Conservation (phyloP, 768 basidiomycete genomes). For the Chiua virens region DNA sequence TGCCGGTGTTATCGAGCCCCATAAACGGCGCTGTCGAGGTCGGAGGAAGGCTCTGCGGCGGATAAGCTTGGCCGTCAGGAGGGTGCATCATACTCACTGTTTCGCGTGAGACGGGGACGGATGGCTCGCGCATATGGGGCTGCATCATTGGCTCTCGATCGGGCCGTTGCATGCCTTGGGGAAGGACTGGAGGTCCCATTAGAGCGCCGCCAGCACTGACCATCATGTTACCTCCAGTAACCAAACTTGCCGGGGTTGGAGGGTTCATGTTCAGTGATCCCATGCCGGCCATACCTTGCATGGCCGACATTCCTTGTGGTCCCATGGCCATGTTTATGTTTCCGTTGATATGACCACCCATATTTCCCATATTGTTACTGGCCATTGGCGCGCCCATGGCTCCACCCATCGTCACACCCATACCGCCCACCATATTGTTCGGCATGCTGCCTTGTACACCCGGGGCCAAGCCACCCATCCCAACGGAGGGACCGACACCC, state of each 20-base stretch:
- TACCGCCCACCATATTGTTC: conserved; percentile 12
- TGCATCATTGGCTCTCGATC: conserved; percentile 28
- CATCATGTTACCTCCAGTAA: conserved; percentile 23
- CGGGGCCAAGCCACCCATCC: conserved; percentile 10
- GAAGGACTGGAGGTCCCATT: conserved; percentile 41
- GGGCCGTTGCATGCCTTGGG: conserved; percentile 25
- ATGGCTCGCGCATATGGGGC: conserved; percentile 22
- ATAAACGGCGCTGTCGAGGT: conserved; percentile 22
- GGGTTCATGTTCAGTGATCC: conserved; percentile 22
- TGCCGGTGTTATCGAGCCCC: conserved; percentile 15
- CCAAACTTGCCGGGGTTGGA: conserved; percentile 15
- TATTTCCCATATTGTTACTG: conserved; percentile 4
- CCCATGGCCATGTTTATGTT: conserved; percentile 17
- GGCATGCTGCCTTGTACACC: conserved; percentile 16
- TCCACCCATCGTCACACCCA: conserved; percentile 16
- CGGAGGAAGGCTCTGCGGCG: conserved; percentile 25
- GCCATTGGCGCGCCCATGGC: conserved; percentile 11
- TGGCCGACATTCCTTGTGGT: conserved; percentile 12
- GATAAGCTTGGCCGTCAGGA: conserved; percentile 1
- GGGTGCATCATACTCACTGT: conserved; percentile 12
- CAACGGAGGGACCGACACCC: conserved; percentile 2
- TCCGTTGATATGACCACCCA: conserved; percentile 17
- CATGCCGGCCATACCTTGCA: conserved; percentile 18
- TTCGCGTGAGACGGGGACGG: conserved; percentile 27
- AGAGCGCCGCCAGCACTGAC: conserved; percentile 33